Conservation (phyloP, 345 rosid species). For the Microthlaspi erraticum region DNA sequence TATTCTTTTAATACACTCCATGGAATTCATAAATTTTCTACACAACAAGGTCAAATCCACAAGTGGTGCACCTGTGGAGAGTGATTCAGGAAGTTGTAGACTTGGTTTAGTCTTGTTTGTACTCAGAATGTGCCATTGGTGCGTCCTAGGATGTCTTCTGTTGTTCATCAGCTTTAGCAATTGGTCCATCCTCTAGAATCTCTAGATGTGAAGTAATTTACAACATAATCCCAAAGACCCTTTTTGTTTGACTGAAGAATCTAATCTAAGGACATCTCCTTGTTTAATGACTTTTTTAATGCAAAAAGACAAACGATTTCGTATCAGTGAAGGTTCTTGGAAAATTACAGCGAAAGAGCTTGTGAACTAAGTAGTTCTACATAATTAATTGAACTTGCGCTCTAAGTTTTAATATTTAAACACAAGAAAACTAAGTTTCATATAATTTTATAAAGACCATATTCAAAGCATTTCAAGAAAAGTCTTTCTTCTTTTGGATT, state of each 20-base stretch:
- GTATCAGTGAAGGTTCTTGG: slow-evolving; percentile 7
- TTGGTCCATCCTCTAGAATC: slow-evolving; percentile 55
- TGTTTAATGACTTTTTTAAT: not conserved
- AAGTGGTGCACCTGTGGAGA: slow-evolving; percentile 68
- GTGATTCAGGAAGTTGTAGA: slow-evolving; percentile 92
- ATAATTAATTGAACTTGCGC: slow-evolving; percentile 1
- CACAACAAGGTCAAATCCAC: too few species aligned
- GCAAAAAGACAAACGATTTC: not conserved
- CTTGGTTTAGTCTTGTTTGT: slow-evolving; percentile 88
- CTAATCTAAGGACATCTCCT: slow-evolving; percentile 29
- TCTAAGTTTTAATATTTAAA: not conserved
- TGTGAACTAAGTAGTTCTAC: slow-evolving; percentile 24
- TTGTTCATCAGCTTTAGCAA: slow-evolving; percentile 85
- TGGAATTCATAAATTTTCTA: too few species aligned
- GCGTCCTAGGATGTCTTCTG: slow-evolving; percentile 89
- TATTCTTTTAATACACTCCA: too few species aligned
- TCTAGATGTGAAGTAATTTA: slow-evolving; percentile 10
- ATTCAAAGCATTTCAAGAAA: slow-evolving; percentile 6
- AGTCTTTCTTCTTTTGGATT: slow-evolving; percentile 33
- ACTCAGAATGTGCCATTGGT: slow-evolving; percentile 86
- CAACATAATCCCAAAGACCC: slow-evolving; percentile 1
- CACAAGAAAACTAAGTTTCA: not conserved
- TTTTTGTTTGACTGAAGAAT: slow-evolving; percentile 33
- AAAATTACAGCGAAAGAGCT: slow-evolving; percentile 19
- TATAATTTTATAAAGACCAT: slow-evolving; percentile 19